Evolutionary conservation across 1,284 basidiomycete genomes (phyloP), one percentile per base, ranked within the genome.

Genomic region (Austroboletus niveus): DNA sequence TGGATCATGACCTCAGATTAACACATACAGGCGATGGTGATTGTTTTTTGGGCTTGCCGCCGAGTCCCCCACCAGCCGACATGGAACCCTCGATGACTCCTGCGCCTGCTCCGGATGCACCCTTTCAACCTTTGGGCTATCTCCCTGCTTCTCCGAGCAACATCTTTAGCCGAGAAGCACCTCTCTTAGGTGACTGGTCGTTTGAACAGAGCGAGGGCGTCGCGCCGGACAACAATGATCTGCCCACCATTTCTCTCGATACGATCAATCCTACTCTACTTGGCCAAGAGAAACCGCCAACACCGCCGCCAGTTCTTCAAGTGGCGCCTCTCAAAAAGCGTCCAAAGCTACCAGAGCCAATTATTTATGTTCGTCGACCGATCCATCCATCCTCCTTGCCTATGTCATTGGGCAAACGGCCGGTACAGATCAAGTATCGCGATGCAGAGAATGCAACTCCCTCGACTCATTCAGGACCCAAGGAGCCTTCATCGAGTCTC

Each of bases 191-290:
- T 45, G 5, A 36, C 12, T 66, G 63, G 65, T 38, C 49, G 8
- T 48, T 55, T 22, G 51, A 55, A 30, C 53, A 49, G 12, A 48
- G 30, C 9, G 57, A 53, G 6, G 9, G 4, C 17, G 9, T 48
- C 4, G 31, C 41, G 2, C 47, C 47, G 8, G 38, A 45, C 2
- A 36, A 46, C 14, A 8, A 46, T 22, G 8, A 32, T 2, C 30
- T 42, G 17, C 32, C 36, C 8, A 27, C 55, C 8, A 17, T 42
- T 14, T 30, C 42, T 35, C 41, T 20, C 12, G 53, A 54, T 20
- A 67, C 69, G 6, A 68, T 68, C 15, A 56, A 68, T 48, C 65
- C 69, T 4, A 69, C 65, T 15, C 57, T 68, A 34, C 65, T 68
- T 27, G 60, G 62, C 36, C 48, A 45, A 10, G 58, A 52, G 27